Evolutionary conservation across 129 eudicot genomes (phyloP), one percentile per base, ranked within the genome.

Genomic region (carrot (Daucus carota)): DNA sequence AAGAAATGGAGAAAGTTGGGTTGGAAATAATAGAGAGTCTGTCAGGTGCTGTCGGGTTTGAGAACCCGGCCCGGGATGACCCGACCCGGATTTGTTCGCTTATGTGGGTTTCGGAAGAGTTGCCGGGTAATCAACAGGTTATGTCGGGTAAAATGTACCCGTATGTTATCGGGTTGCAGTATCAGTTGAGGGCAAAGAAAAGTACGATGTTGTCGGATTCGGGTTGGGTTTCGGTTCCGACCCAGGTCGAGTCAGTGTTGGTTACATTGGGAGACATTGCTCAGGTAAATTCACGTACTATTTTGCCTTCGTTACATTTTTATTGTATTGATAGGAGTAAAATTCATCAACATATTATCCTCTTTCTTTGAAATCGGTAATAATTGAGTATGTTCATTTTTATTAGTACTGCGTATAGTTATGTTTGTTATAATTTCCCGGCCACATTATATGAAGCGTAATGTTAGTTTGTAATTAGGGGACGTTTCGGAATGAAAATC

Each of bases 241-340:
- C 88, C 16, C 78, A 73, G 84, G 78, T 73, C 79, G 96, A 88
- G 40, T 92, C 98, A 8, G 84, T 90, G 2, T 76, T 92, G 82
- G 90, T 92, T 20, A 92, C 96, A 3, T 75, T 92, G 36, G 98
- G 98, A 52, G 98, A 92, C 83, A 88, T 92, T 75, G 92, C 96
- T 81, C 94, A 88, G 98, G 98, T 92, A 45, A 45, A 54, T 15
- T n/a, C n/a, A 14, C 28, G 3, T 22, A 18, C 46, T 5, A 69
- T 38, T 13, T 66, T 8, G 2, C 36, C 34, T 29, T 1, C 36
- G n/a, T n/a, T n/a, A n/a, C n/a, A n/a, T n/a, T n/a, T n/a, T n/a
- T n/a, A n/a, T n/a, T n/a, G n/a, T n/a, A n/a, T n/a, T n/a, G n/a
- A n/a, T n/a, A n/a, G n/a, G n/a, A n/a, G n/a, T n/a, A n/a, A n/a